Conservation (phyloP, 768 basidiomycete genomes). For the Hygrocybe coccinea region DNA sequence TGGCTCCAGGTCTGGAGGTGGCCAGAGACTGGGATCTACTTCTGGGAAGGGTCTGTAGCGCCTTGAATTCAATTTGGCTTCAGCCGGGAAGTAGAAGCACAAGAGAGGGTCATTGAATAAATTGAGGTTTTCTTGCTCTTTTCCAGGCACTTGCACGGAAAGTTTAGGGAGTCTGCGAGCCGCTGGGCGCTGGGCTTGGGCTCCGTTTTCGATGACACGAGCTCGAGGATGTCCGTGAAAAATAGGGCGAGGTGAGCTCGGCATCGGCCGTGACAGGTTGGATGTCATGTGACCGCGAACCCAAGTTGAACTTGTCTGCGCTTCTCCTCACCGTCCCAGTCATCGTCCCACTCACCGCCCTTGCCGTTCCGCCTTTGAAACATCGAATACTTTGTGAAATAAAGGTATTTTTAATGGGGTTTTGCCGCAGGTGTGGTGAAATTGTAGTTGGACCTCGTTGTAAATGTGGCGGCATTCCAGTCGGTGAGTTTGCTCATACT, state of each 20-base stretch:
- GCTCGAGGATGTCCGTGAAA: background rate
- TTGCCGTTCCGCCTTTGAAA: background rate
- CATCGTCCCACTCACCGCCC: background rate
- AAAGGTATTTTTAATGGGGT: slow-evolving; percentile 53
- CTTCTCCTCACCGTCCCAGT: background rate
- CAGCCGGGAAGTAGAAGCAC: slow-evolving; percentile 24
- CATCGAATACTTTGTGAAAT: background rate
- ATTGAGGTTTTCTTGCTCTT: background rate
- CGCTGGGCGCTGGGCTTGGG: no score
- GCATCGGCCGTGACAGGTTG: no score
- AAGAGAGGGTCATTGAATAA: slow-evolving; percentile 23
- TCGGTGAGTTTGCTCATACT: slow-evolving; percentile 49
- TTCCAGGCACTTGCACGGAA: background rate
- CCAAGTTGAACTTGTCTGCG: background rate
- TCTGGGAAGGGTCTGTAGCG: slow-evolving; percentile 58
- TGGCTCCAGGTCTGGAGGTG: slow-evolving; percentile 49
- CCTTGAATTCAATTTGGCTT: no score
- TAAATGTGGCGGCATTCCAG: slow-evolving; percentile 74
- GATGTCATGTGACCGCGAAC: background rate
- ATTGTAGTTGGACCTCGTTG: slow-evolving; percentile 69
- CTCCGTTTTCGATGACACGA: background rate
- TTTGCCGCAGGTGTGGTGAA: slow-evolving; percentile 82
- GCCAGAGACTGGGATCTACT: slow-evolving; percentile 77
- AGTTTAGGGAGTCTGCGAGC: no score
- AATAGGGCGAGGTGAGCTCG: slow-evolving; percentile 8